Base-by-base conservation (phyloP, 1,284 basidiomycete species). In the Apiotrichum gamsii region DNA sequence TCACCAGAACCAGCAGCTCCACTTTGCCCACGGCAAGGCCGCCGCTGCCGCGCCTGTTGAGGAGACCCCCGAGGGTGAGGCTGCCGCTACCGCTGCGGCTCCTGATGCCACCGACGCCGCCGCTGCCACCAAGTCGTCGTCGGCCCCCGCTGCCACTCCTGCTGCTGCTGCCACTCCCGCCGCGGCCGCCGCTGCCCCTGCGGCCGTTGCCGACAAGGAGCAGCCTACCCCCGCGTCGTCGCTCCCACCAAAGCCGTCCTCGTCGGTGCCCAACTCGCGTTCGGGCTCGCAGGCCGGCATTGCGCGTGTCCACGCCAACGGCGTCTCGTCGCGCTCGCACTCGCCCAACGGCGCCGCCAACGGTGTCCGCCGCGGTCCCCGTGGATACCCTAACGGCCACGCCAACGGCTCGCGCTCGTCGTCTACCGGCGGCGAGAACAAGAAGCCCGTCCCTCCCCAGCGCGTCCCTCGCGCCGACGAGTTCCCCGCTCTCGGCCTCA, bases 401-500 rank as follows among this genome's bases (percentile, higher is more conserved):
- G 50, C 48, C 11, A 45, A 49, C 43, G 49, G 43, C 19, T 52
- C 52, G 33, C 55, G 55, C 29, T 53, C 55, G 34, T 54, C 55
- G 15, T 55, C 53, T 39, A 51, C 52, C 25, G 59, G 54, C 24
- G 31, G 43, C 34, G 21, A 37, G 18, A 35, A 35, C 42, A 52
- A 52, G 42, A 56, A 49, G 50, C 21, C 50, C 19, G 31, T 32
- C 3, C 45, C 54, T 18, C 55, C 57, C 31, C 71, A 74, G 58
- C 59, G 70, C 31, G 58, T 74, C 8, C 72, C 72, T 15, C 54
- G 60, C 36, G 69, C 70, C 11, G 69, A 71, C 50, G 72, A 74
- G 43, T 74, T 74, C 64, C 72, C 72, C 13, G 70, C 67, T 24
- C 58, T 74, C 3, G 59, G 64, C 24, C 19, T 49, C 23, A 47